These are phyloP conservation scores for Candida incommunis DNA, from an alignment of 805 yeast species.

Conservation along the genomic window DNA sequence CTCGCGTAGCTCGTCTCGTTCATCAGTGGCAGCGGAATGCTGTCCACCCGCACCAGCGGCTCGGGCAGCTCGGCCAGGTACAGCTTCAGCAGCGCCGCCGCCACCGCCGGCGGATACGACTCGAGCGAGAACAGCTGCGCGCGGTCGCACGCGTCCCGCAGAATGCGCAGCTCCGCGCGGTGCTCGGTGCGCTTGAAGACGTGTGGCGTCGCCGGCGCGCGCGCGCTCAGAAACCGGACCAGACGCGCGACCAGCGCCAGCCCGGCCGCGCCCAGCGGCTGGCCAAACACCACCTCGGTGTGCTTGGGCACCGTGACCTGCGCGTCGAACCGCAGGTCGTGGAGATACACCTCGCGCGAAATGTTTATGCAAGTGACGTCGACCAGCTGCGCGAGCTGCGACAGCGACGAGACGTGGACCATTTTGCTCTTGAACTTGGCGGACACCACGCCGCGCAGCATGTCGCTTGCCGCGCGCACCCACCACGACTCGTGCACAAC, in stretches of 20 bases:
- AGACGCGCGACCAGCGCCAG: conserved; percentile 9
- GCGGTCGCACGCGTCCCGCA: conserved; percentile 23
- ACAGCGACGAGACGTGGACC: conserved; percentile 33
- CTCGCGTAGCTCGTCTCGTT: conserved; percentile 34
- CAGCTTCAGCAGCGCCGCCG: conserved; percentile 30
- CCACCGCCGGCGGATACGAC: conserved; percentile 42
- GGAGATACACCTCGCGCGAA: conserved; percentile 58
- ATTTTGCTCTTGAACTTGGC: conserved; percentile 30
- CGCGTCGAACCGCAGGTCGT: conserved; percentile 42
- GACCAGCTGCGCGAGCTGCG: conserved; percentile 42
- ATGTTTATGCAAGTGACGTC: conserved; percentile 70
- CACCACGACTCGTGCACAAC: conserved; percentile 90
- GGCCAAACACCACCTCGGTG: conserved; percentile 19
- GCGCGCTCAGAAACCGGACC: conserved; percentile 8
- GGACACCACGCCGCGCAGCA: conserved; percentile 47
- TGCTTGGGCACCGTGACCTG: conserved; percentile 35
- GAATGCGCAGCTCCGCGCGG: conserved; percentile 7
- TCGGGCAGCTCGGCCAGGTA: conserved; percentile 37
- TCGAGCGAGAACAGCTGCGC: conserved; percentile 39
- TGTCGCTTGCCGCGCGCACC: conserved; percentile 60
- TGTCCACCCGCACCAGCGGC: conserved; percentile 38
- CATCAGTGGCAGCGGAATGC: conserved; percentile 37
- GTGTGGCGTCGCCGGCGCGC: conserved; percentile 6
- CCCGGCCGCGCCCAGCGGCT: conserved; percentile 9
- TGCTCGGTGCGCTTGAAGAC: conserved; percentile 7